Conservation (phyloP, 495 filamentous ascomycete species). For the Staphylotrichum tortipilum region DNA sequence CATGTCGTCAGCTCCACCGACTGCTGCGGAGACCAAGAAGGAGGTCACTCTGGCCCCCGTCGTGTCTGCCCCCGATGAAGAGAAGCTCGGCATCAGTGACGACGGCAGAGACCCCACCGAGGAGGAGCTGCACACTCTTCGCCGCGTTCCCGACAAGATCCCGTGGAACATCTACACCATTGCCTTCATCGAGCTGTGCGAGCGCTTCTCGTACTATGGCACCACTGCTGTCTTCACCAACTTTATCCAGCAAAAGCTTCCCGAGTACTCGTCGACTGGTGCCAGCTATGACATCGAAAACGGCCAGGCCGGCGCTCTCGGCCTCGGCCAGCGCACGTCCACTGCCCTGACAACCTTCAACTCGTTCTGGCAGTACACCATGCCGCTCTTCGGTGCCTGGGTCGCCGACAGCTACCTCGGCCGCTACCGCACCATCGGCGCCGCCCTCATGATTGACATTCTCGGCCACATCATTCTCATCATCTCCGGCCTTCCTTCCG, state of each 20-base stretch:
- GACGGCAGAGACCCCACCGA: slow-evolving; percentile 40
- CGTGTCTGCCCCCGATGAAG: neutral
- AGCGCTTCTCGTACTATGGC: slow-evolving; percentile 75
- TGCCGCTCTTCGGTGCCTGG: slow-evolving; percentile 58
- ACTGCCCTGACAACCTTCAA: slow-evolving; percentile 62
- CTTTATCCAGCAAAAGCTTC: slow-evolving; percentile 61
- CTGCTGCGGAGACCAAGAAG: slow-evolving; percentile 14
- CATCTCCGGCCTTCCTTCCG: slow-evolving; percentile 51
- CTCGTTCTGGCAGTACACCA: slow-evolving; percentile 65
- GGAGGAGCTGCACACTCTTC: slow-evolving; percentile 52
- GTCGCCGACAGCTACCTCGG: slow-evolving; percentile 66
- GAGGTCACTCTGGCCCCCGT: slow-evolving; percentile 6
- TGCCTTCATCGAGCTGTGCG: slow-evolving; percentile 66
- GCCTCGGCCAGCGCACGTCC: slow-evolving; percentile 57
- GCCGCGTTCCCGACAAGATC: slow-evolving; percentile 56
- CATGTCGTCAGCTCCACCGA: slow-evolving; percentile 13
- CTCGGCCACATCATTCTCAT: slow-evolving; percentile 59
- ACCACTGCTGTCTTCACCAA: slow-evolving; percentile 51
- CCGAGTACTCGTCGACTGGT: slow-evolving; percentile 51
- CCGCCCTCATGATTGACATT: slow-evolving; percentile 48
- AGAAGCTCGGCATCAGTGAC: slow-evolving; percentile 8
- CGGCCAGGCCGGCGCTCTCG: slow-evolving; percentile 56
- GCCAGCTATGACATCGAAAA: slow-evolving; percentile 32
- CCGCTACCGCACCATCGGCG: slow-evolving; percentile 60
- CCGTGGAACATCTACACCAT: slow-evolving; percentile 60